Conservation (phyloP, 1,284 basidiomycete species). For the Austroboletus novae-zelandiae region DNA sequence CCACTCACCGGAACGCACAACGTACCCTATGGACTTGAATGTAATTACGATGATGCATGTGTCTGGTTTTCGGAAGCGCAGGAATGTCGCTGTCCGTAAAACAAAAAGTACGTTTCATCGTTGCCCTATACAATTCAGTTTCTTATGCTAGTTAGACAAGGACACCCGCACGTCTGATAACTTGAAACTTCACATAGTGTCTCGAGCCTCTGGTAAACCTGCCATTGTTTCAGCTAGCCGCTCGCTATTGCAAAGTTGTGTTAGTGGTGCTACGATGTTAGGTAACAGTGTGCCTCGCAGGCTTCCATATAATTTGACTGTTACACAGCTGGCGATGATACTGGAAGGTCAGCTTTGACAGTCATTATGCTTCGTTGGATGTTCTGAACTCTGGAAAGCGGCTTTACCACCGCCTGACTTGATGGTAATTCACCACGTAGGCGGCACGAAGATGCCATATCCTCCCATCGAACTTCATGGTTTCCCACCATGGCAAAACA, state of each 20-base stretch:
- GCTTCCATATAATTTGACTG: conserved; percentile 36
- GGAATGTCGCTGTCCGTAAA: conserved; percentile 25
- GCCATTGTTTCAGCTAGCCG: conserved; percentile 46
- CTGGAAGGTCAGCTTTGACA: conserved; percentile 53
- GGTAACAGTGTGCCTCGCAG: conserved; percentile 5
- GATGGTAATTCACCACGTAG: conserved; percentile 65
- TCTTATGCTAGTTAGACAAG: no score
- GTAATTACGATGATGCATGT: conserved; percentile 37
- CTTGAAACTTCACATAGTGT: conserved; percentile 44
- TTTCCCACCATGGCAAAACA: conserved; percentile 77
- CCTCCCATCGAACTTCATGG: conserved; percentile 62
- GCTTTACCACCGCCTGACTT: conserved; percentile 68
- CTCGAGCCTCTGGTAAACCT: conserved; percentile 49
- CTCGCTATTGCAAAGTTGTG: conserved; percentile 28
- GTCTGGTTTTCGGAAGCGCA: conserved; percentile 18
- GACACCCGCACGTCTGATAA: conserved; percentile 11
- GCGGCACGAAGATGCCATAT: conserved; percentile 34
- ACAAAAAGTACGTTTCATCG: conserved; percentile 21
- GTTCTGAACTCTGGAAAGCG: conserved; percentile 32
- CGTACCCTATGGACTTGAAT: conserved; percentile 31
- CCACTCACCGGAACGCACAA: conserved; percentile 46
- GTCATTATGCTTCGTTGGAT: not conserved
- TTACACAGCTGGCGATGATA: conserved; percentile 45
- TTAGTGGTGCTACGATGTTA: conserved; percentile 3
- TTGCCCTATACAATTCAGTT: no score